phyloP scores from a whole-genome alignment of 73 alveolate species.

The Durusdinium trenchii region DNA sequence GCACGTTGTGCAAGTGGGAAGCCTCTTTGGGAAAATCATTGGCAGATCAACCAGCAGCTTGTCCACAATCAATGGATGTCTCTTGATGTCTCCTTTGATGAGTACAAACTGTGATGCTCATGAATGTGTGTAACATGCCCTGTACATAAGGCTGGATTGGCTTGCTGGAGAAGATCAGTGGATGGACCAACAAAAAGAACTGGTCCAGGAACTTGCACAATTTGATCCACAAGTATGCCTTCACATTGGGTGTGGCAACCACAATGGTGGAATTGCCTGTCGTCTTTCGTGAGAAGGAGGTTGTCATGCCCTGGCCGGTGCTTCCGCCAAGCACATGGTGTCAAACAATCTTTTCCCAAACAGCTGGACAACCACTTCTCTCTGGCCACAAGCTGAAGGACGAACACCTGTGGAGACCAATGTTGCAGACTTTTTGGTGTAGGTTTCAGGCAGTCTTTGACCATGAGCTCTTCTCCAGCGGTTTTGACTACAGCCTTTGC shows the following conservation, averaged over 20 bases:
- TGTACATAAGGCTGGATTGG: background rate
- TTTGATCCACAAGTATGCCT: background rate
- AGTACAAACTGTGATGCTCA: no score
- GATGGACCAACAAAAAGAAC: background rate
- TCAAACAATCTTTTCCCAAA: background rate
- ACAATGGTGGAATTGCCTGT: background rate
- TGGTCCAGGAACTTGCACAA: slow-evolving; percentile 28
- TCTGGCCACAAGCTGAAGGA: background rate
- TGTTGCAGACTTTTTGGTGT: background rate
- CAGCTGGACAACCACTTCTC: background rate
- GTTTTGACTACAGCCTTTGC: background rate
- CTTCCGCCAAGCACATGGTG: background rate
- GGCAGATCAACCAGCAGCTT: no score
- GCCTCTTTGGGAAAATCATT: no score
- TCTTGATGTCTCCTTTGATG: no score
- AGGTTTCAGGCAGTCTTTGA: background rate
- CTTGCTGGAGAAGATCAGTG: background rate
- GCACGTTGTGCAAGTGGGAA: no score
- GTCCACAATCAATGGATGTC: no score
- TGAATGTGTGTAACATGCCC: background rate
- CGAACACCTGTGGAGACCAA: background rate
- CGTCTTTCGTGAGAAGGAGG: background rate
- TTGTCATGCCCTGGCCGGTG: slow-evolving; percentile 7
- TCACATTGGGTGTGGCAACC: background rate
- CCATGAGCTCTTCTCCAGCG: background rate